Base-by-base conservation (phyloP, 306 rosid genomes). In the Citrullus amarus region DNA sequence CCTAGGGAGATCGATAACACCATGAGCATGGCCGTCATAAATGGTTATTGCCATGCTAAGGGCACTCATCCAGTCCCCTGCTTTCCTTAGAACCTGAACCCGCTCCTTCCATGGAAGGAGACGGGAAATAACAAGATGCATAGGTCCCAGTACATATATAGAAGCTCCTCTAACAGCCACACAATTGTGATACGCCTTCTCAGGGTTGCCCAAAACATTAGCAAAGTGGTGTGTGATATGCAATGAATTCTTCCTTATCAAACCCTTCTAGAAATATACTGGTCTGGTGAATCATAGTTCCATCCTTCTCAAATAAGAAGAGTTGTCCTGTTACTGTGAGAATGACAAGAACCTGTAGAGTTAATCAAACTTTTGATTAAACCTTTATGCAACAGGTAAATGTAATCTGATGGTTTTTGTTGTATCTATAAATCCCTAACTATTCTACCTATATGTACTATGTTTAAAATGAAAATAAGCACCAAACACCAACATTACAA, bases 61-160 rank as follows among this genome's bases (percentile, higher is more conserved):
- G 70, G 97, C 87, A 85, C 97, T 95, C 99, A 92, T 92, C 99
- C 99, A 95, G 84, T 95, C 99, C 85, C 97, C 97, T 59, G 97
- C 97, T 83, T 87, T 89, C 63, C 88, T 84, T 78, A 92, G 86
- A 78, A 92, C 99, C 81, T 89, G 88, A 79, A 92, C 88, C 30
- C 97, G 92, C 67, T 95, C 99, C 82, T 88, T 95, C 99, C 99
- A 95, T 61, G 99, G 97, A 77, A 92, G 97, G 86, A 95, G 99
- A 75, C 97, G 97, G 81, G 89, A 88, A 89, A 91, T 84, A 57
- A 90, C 72, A 78, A 95, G 90, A 85, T 92, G 93, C 39, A 83
- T 75, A n/a, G 97, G 91, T 81, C 97, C 97, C 57, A 95, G 95
- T 63, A 95, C 78, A 85, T 95, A 92, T 76, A 95, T 74, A 75